A percentile compares a stretch with the other conserved stretches of the same genome.
Evolutionary conservation across 495 filamentous ascomycete species (phyloP).

Genomic region (Xylaria cubensis): DNA sequence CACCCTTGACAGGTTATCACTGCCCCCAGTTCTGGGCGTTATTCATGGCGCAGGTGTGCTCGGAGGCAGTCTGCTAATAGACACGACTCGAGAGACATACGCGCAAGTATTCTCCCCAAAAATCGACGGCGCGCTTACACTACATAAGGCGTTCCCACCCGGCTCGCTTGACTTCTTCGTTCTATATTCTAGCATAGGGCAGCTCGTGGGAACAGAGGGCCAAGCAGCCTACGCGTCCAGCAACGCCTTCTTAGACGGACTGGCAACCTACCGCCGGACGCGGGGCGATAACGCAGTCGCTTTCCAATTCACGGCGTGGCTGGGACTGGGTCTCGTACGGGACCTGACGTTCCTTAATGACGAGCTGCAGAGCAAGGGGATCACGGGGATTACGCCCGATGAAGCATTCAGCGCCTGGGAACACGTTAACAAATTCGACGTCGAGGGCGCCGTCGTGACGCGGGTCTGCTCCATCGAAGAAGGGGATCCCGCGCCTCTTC

Average conservation of each 20-base stretch:
- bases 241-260: constrained; percentile 60
- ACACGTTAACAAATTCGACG: constrained; percentile 42
- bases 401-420: constrained; percentile 54
- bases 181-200: constrained; percentile 43
- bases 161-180: constrained; percentile 64
- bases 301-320: constrained; percentile 53
- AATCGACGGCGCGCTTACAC: constrained; percentile 43
- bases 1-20: constrained; percentile 30
- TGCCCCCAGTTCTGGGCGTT: constrained; percentile 48
- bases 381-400: constrained; percentile 46
- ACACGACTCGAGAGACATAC: constrained; percentile 41
- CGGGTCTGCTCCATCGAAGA: constrained; percentile 33
- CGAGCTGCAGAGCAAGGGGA: constrained; percentile 49
- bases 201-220: constrained; percentile 54
- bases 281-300: constrained; percentile 43
- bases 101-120: constrained; percentile 47
- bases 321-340: constrained; percentile 46
- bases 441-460: constrained; percentile 46
- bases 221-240: constrained; percentile 63
- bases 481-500: constrained; percentile 28
- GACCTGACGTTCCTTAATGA: constrained; percentile 47
- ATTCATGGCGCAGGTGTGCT: constrained; percentile 57
- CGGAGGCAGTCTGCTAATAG: constrained; percentile 45
- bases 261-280: constrained; percentile 32
- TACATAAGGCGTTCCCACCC: constrained; percentile 45